These are phyloP conservation scores for Penicillium cinerascens DNA, from an alignment of 495 filamentous ascomycete species.

Conservation along the genomic window DNA sequence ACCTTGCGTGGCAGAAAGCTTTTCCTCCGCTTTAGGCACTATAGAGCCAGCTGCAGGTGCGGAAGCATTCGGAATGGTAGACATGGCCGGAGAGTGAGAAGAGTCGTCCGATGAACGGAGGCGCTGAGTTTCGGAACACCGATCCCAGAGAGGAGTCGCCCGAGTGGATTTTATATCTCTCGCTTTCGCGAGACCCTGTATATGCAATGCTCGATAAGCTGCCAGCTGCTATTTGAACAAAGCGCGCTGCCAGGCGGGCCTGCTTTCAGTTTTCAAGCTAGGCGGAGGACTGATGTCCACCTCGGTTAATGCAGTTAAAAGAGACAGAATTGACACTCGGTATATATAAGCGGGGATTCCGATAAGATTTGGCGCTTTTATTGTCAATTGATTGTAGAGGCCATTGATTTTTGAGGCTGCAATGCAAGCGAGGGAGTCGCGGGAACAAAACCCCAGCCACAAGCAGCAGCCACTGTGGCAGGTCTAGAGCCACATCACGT, in stretches of 20 bases:
- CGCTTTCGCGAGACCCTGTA: not conserved
- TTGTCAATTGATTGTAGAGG: not conserved
- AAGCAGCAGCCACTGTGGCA: conserved; percentile 16
- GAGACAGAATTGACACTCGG: not conserved
- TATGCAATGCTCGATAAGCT: not conserved
- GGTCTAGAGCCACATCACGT: not conserved
- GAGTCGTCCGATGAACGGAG: not conserved
- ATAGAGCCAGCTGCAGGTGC: not conserved
- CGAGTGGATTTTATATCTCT: not conserved
- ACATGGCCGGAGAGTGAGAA: not conserved
- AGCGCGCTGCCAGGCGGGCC: not conserved
- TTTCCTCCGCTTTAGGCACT: not conserved
- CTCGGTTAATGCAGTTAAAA: not conserved
- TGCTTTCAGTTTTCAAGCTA: not conserved
- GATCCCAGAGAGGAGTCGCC: not conserved
- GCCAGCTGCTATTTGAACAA: not conserved
- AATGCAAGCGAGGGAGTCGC: conserved; percentile 5
- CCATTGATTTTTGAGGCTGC: not conserved
- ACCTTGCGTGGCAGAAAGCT: not conserved
- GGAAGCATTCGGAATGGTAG: not conserved
- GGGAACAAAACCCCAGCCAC: conserved; percentile 17
- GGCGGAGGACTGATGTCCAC: not conserved
- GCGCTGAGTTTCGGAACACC: not conserved
- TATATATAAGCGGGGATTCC: not conserved
- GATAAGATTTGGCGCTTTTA: not conserved